phyloP scores from a whole-genome alignment of 805 yeast genomes.

The Wickerhamiella musiphila region DNA sequence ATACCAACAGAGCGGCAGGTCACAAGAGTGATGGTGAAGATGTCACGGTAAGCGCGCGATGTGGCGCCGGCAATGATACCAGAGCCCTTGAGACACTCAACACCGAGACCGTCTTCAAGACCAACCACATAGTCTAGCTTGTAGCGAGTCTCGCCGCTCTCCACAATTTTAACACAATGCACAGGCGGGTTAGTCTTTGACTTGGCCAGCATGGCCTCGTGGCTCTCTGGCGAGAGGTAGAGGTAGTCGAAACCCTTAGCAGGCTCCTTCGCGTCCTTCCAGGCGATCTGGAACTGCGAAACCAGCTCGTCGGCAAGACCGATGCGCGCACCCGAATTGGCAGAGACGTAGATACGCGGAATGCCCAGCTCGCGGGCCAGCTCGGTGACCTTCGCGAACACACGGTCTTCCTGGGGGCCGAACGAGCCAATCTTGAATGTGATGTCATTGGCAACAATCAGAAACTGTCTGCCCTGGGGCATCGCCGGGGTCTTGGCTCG shows the following conservation, averaged over 20 bases:
- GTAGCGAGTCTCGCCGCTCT: slow-evolving; percentile 67
- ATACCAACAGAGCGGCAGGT: slow-evolving; percentile 99
- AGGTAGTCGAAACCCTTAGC: slow-evolving; percentile 80
- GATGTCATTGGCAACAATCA: slow-evolving; percentile 90
- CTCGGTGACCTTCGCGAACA: slow-evolving; percentile 84
- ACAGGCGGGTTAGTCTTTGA: slow-evolving; percentile 30
- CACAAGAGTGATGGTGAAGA: slow-evolving; percentile 92
- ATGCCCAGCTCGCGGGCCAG: slow-evolving; percentile 79
- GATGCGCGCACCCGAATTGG: slow-evolving; percentile 98
- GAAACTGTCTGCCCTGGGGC: slow-evolving; percentile 88
- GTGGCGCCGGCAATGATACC: slow-evolving; percentile 99
- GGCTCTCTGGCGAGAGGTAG: slow-evolving; percentile 54
- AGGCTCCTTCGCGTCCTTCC: slow-evolving; percentile 67
- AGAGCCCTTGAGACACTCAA: slow-evolving; percentile 93
- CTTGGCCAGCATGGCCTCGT: slow-evolving; percentile 27
- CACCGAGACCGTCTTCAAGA: slow-evolving; percentile 93
- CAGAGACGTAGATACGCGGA: slow-evolving; percentile 90
- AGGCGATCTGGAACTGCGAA: slow-evolving; percentile 76
- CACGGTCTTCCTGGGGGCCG: slow-evolving; percentile 89
- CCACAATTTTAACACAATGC: slow-evolving; percentile 62
- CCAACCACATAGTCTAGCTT: slow-evolving; percentile 78
- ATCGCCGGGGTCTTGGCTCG: slow-evolving; percentile 90
- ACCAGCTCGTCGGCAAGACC: slow-evolving; percentile 95
- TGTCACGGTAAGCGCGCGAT: slow-evolving; percentile 91
- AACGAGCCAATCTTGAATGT: slow-evolving; percentile 97